phyloP scores from a whole-genome alignment of 2,329 filamentous ascomycete genomes.

The Thermoascus crustaceus region DNA sequence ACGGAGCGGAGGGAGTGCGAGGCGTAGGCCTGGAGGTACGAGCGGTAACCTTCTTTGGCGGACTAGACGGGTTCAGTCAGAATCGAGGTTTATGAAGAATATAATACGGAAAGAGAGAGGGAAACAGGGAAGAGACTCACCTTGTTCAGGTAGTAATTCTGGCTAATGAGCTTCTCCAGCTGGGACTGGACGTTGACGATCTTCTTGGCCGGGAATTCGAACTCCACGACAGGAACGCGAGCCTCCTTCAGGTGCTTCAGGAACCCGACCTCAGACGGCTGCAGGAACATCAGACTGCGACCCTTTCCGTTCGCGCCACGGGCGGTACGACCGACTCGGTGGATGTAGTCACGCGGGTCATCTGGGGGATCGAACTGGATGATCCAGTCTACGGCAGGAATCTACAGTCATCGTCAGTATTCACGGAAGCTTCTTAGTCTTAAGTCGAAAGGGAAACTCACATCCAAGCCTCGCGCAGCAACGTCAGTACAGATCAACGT shows the following conservation, averaged over 20 bases:
- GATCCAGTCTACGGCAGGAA: constrained; percentile 92
- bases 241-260: constrained; percentile 84
- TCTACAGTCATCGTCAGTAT: constrained; percentile 41
- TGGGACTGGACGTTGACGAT: constrained; percentile 85
- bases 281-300: constrained; percentile 83
- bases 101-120: constrained; percentile 8
- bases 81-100: too few species aligned
- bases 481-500: constrained; percentile 95
- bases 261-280: constrained; percentile 88
- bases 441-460: too few species aligned
- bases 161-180: constrained; percentile 84
- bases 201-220: constrained; percentile 88
- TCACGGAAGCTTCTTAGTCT: too few species aligned
- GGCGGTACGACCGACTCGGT: constrained; percentile 91
- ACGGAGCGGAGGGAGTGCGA: constrained; percentile 75
- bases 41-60: constrained; percentile 67
- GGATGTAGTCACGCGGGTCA: constrained; percentile 84
- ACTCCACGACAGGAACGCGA: constrained; percentile 88
- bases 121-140: constrained; percentile 26
- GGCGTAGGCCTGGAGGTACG: constrained; percentile 91
- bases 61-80: constrained; percentile 41
- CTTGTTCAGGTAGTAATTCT: constrained; percentile 98
- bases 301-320: constrained; percentile 77
- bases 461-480: constrained; percentile 84
- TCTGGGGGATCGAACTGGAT: constrained; percentile 93